Evolutionary conservation across 2,329 filamentous ascomycete species (phyloP).

Genomic region (Emergomyces orientalis): DNA sequence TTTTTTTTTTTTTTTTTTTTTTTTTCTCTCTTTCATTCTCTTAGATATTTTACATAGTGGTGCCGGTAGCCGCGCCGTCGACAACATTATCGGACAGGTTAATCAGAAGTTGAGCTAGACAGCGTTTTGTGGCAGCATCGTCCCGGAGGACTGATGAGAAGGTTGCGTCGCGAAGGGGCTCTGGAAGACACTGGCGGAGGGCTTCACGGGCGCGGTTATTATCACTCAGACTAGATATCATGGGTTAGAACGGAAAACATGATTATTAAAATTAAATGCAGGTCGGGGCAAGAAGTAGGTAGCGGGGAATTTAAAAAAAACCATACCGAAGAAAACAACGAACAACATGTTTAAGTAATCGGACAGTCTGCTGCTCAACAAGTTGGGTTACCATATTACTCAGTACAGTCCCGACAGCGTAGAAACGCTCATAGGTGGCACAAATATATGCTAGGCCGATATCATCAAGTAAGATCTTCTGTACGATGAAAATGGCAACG

Average conservation of each 20-base stretch:
- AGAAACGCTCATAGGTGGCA: conserved; percentile 96
- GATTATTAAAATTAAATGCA: not conserved
- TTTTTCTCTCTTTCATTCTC: conserved; percentile 12
- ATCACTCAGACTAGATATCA: conserved; percentile 64
- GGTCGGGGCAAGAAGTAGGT: not conserved
- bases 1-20: not conserved
- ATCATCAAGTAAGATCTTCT: conserved; percentile 96
- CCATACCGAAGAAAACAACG: conserved; percentile 86
- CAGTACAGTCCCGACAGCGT: conserved; percentile 90
- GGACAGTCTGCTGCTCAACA: conserved; percentile 93
- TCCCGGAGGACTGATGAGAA: conserved; percentile 95
- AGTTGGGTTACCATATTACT: conserved; percentile 98
- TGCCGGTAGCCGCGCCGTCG: conserved; percentile 35
- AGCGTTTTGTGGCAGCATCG: conserved; percentile 94
- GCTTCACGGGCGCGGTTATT: conserved; percentile 94
- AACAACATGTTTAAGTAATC: conserved; percentile 93
- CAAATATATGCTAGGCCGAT: conserved; percentile 97
- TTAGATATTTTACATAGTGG: conserved; percentile 29
- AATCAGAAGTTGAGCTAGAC: conserved; percentile 91
- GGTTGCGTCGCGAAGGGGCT: conserved; percentile 95
- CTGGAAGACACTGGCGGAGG: conserved; percentile 87
- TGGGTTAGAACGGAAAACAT: not conserved
- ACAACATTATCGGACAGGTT: conserved; percentile 87
- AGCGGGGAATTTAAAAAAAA: not conserved
- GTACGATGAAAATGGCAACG: conserved; percentile 97